Conservation (phyloP, 495 filamentous ascomycete species). For the Daldinia concentrica region DNA sequence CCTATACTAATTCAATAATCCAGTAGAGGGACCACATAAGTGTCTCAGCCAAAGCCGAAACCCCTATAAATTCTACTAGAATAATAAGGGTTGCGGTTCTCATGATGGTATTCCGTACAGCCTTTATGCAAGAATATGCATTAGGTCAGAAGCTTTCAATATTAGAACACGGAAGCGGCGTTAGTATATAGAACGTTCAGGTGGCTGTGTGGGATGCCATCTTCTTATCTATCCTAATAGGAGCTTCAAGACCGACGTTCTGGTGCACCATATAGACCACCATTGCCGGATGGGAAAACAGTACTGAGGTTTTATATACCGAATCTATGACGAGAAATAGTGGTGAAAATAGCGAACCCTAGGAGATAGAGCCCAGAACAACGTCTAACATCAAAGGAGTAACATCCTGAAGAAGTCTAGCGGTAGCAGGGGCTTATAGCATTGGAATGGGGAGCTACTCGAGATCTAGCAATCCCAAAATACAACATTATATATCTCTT, state of each 20-base stretch:
- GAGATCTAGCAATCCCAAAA: too few relatives aligned
- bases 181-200: too few relatives aligned
- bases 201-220: too few relatives aligned
- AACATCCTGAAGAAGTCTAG: too few relatives aligned
- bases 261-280: too few relatives aligned
- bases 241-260: too few relatives aligned
- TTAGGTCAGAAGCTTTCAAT: neutral
- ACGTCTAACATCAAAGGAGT: neutral
- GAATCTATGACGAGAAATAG: neutral
- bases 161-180: too few relatives aligned
- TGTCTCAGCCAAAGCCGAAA: conserved; percentile 15
- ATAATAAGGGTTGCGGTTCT: conserved; percentile 27
- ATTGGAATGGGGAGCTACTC: neutral
- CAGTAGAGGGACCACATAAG: neutral
- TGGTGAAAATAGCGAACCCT: neutral
- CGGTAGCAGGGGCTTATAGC: neutral
- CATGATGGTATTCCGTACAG: conserved; percentile 16
- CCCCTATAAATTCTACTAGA: conserved; percentile 20
- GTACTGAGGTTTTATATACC: neutral
- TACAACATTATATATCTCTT: too few relatives aligned
- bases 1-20: neutral
- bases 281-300: neutral
- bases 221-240: too few relatives aligned
- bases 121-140: conserved; percentile 25
- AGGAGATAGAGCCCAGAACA: neutral